phyloP scores from a whole-genome alignment of 495 filamentous ascomycete species.

The Poronia punctata region DNA sequence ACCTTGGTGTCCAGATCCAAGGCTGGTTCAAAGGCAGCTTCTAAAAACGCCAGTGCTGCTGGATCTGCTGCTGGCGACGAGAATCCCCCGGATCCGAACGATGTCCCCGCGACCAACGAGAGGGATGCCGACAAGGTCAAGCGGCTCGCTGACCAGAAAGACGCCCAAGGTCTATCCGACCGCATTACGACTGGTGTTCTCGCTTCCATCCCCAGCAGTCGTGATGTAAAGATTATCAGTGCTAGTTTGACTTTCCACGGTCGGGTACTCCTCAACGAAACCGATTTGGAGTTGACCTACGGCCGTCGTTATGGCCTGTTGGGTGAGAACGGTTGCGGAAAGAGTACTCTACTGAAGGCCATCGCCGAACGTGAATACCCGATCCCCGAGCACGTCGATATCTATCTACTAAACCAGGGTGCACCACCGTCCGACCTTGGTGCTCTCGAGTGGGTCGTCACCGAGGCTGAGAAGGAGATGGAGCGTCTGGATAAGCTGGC shows the following conservation, averaged over 20 bases:
- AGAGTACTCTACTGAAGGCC: constrained; percentile 92
- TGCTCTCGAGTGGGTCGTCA: constrained; percentile 94
- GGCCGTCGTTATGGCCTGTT: constrained; percentile 89
- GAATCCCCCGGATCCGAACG: constrained; percentile 49
- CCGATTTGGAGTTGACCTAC: constrained; percentile 87
- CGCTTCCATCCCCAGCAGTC: constrained; percentile 70
- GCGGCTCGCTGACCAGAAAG: constrained; percentile 69
- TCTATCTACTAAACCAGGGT: constrained; percentile 97
- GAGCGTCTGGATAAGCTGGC: constrained; percentile 78
- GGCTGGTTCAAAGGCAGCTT: constrained; percentile 56
- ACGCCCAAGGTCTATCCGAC: constrained; percentile 92
- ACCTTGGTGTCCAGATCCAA: constrained; percentile 61
- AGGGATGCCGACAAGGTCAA: constrained; percentile 75
- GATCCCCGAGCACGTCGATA: constrained; percentile 93
- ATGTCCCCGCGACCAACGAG: constrained; percentile 61
- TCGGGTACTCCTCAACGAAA: constrained; percentile 88
- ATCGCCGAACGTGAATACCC: constrained; percentile 91
- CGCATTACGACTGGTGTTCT: constrained; percentile 97
- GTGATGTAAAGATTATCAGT: constrained; percentile 95
- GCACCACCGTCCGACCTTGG: constrained; percentile 84
- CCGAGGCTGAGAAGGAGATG: constrained; percentile 90
- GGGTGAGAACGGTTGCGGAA: constrained; percentile 98
- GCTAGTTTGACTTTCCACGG: constrained; percentile 94
- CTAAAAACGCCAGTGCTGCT: constrained; percentile 57
- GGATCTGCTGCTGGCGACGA: constrained; percentile 66